Conservation (phyloP, 225 moss, liverwort and hornwort species). For the Asterella californica region DNA sequence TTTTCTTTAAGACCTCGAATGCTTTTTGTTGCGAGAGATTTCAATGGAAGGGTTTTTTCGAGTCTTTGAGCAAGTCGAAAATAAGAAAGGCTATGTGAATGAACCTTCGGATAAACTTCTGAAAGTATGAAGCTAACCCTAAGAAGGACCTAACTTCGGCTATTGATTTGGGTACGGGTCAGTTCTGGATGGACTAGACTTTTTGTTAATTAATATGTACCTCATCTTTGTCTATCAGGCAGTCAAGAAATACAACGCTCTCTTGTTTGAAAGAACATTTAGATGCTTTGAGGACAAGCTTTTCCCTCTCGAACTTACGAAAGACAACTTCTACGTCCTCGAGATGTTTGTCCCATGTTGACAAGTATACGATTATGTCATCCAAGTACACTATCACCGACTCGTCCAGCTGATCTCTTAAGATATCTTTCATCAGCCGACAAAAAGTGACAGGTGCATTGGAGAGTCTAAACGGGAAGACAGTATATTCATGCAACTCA, state of each 20-base stretch:
- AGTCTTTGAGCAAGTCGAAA: background rate
- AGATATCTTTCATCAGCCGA: background rate
- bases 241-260: background rate
- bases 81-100: too few relatives aligned
- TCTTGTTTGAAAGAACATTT: background rate
- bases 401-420: background rate
- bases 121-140: background rate
- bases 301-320: background rate
- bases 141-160: background rate
- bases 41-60: background rate
- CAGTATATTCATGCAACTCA: background rate
- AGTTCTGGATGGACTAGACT: accelerated
- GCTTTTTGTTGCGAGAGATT: background rate
- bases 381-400: background rate
- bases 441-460: background rate
- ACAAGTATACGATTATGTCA: background rate
- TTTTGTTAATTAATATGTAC: background rate
- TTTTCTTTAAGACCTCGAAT: too few relatives aligned
- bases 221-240: background rate
- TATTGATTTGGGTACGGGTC: background rate
- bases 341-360: background rate
- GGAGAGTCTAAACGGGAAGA: background rate
- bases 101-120: background rate
- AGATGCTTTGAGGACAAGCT: background rate
- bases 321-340: background rate